Evolutionary conservation across 805 yeast genomes (phyloP), one percentile per base, ranked within the genome.

Genomic region (Metschnikowia amazonensis): DNA sequence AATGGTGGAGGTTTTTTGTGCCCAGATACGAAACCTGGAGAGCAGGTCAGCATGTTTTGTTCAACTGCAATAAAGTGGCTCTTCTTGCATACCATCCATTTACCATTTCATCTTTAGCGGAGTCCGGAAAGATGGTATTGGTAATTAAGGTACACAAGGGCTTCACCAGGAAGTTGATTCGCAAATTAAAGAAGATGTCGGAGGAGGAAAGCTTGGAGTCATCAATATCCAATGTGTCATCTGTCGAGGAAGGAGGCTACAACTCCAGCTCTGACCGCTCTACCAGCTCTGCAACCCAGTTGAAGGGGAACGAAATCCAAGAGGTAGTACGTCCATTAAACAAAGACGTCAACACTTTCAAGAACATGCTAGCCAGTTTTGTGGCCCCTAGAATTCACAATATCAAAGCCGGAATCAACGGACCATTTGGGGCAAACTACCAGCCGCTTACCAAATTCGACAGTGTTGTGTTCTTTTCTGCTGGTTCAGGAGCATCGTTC

Each of bases 401-500:
- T 13, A 40, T 74, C 46, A 70, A 68, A 31, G 75, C 70, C 0
- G 42, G 61, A 3, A 60, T 75, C 33, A 63, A 63, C 27, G 81
- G 81, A 0, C 81, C 81, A 0, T 70, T 63, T 48, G 79, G 80
- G 0, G 76, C 70, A 2, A 56, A 59, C 17, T 61, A 62, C 34
- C 76, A 75, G 44, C 69, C 74, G 3, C 59, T 74, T 27, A 53
- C 63, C 9, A 60, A 67, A 6, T 77, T 76, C 51, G 77, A 75
- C 38, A 47, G 69, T 7, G 62, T 60, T 8, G 39, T 69, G 3
- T 67, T 74, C 30, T 46, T 75, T 13, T 64, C 64, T 9, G 70
- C 72, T 3, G 81, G 80, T 1, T 64, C 74, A 2, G 81, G 81
- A 2, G 71, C 69, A 5, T 65, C 80, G 1, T 75, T 70, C 54